Evolutionary conservation across 257 asterid genomes (phyloP), one percentile per base, ranked within the genome.

Genomic region (Plantago elongata): DNA sequence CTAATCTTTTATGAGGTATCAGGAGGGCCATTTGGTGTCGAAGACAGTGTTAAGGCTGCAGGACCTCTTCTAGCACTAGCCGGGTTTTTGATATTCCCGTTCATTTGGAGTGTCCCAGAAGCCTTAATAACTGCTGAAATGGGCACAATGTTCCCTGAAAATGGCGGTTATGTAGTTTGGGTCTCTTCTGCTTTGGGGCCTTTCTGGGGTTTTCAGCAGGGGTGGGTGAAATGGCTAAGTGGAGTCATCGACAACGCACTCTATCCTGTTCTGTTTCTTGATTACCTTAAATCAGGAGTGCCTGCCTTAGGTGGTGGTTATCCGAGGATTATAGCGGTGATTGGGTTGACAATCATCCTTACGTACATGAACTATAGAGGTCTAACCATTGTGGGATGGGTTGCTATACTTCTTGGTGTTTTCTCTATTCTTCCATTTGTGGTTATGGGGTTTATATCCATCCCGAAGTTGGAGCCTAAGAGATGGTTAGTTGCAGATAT

Each of bases 101-200:
- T 85, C 7, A 75, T 85, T 62, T 85, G 94, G 94, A 85, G 94
- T 68, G 69, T 85, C n/a, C 94, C 94, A 0, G 94, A 85, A 38
- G 94, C 94, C 44, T 64, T 85, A 13, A 77, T 85, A 30, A 85
- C 94, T 0, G 90, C 94, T 1, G 94, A 85, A 59, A 76, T 85
- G 88, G 82, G 82, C 11, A 85, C 94, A 1, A 85, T 85, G 94
- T 85, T 83, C 61, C 94, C 94, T 0, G 94, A 85, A 71, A 80
- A 85, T 16, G 82, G 94, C 2, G 90, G 94, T 11, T 85, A 85
- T 49, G 94, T 85, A 4, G 88, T 83, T 43, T 85, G 94, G 94
- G 90, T 85, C 40, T 72, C 94, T 0, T 77, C 94, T 5, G 90
- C 94, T 55, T 61, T 85, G 54, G 94, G 94, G 0, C 88, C 94